Base-by-base conservation (phyloP, 164 flowering plant genomes). In the Litsea cubeba region DNA sequence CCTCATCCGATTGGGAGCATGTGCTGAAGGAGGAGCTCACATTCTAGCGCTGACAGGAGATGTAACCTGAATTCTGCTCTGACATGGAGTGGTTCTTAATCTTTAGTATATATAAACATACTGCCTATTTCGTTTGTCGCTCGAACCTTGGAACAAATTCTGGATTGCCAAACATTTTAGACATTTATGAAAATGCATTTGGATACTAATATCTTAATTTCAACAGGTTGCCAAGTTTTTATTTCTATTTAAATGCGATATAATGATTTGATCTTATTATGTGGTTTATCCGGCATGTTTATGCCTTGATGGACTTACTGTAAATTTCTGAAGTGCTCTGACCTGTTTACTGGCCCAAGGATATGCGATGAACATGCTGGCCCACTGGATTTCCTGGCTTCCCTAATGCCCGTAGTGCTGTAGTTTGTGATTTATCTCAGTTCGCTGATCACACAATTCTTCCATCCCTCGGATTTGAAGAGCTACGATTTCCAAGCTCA, bases 1-100 rank as follows among this genome's bases (percentile, higher is more conserved):
- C 81, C 26, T 79, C 89, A 12, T 86, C 87, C 15, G 94, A 91
- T 24, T 91, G 94, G 94, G 97, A 90, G 65, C 97, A 88, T 74
- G 87, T 89, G 1, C 72, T 79, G 76, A 85, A 82, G 77, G 91
- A 88, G 71, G 88, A 87, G 62, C 26, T 85, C 63, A 25, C 74
- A 2, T 77, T 84, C 68, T 68, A 76, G 69, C 75, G 54, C 6
- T 18, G 63, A 60, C 23, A 1, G 25, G 66, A 63, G 4, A 5
- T 23, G 3, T 23, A 11, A 25, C 5, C 28, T 10, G 26, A 14
- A 22, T 22, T 14, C 30, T 24, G 60, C 60, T 54, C n/a, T 14
- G 20, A 54, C 18, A 63, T 25, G 25, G 66, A 22, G 24, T 63
- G 3, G 66, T 63, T 23, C 22, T 24, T 63, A 63, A 24, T 63